Evolutionary conservation across 176 grass and related monocot species (phyloP).

Genomic region (Raddia guianensis): DNA sequence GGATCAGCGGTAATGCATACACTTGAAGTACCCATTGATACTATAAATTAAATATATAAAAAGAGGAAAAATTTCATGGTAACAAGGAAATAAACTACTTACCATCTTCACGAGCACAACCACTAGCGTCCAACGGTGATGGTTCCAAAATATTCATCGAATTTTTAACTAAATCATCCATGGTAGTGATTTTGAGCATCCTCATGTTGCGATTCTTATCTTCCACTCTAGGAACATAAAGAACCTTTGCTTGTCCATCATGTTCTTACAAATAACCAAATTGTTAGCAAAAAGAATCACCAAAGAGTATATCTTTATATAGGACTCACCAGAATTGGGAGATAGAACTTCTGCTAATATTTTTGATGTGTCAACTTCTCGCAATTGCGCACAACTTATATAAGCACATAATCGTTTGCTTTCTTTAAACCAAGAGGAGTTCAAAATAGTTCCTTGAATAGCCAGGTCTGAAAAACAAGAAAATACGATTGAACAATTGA

Average conservation of each 20-base stretch:
- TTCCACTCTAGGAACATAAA: conserved; percentile 92
- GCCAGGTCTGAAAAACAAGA: conserved; percentile 56
- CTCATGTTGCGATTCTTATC: conserved; percentile 95
- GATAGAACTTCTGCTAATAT: conserved; percentile 58
- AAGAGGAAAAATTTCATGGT: background rate
- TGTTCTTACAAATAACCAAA: conserved; percentile 51
- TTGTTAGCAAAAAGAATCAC: conserved; percentile 24
- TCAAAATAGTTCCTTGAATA: conserved; percentile 74
- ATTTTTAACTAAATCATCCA: conserved; percentile 81
- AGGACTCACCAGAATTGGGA: conserved; percentile 51
- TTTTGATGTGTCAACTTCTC: conserved; percentile 90
- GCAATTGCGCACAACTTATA: conserved; percentile 67
- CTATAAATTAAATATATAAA: background rate
- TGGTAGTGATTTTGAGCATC: conserved; percentile 84
- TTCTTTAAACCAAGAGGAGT: conserved; percentile 86
- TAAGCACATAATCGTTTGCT: conserved; percentile 76
- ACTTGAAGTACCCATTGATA: background rate
- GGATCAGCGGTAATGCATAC: conserved; percentile 23
- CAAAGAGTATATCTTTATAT: conserved; percentile 6
- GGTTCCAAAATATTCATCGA: conserved; percentile 98
- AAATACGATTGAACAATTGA: background rate
- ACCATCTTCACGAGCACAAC: conserved; percentile 76
- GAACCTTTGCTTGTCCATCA: conserved; percentile 53
- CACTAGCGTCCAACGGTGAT: conserved; percentile 59
- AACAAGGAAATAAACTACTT: conserved; percentile 32